These are phyloP conservation scores for Malus asiatica DNA, from an alignment of 306 rosid species.

Conservation along the genomic window DNA sequence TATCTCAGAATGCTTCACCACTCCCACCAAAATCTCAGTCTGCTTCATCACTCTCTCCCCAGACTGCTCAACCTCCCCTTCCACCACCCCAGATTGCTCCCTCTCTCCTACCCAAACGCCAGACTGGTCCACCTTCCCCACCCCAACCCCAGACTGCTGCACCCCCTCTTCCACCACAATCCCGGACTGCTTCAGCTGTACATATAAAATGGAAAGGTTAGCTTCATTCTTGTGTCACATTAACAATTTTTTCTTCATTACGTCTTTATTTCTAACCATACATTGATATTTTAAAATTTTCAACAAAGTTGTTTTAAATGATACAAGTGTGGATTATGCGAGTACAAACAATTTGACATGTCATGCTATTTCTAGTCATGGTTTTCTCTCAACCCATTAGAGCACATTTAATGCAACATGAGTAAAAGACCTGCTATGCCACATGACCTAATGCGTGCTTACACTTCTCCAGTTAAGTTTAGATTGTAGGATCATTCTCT, in stretches of 20 bases:
- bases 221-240: neutral
- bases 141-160: neutral
- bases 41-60: neutral
- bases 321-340: neutral
- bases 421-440: neutral
- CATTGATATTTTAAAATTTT: neutral
- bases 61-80: neutral
- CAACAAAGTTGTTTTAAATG: neutral
- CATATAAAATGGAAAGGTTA: conserved; percentile 17
- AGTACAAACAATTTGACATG: neutral
- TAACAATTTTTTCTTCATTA: neutral
- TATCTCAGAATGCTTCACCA: neutral
- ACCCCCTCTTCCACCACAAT: neutral
- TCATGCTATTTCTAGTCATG: neutral
- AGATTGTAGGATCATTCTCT: no score
- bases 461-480: no score
- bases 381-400: neutral
- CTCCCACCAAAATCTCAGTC: neutral
- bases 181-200: neutral
- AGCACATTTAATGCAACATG: neutral
- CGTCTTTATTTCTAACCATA: neutral
- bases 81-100: neutral
- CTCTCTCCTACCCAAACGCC: neutral
- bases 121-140: neutral
- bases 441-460: no score